Evolutionary conservation across 257 asterid species (phyloP).

Genomic region (Solanum raphanifolium): DNA sequence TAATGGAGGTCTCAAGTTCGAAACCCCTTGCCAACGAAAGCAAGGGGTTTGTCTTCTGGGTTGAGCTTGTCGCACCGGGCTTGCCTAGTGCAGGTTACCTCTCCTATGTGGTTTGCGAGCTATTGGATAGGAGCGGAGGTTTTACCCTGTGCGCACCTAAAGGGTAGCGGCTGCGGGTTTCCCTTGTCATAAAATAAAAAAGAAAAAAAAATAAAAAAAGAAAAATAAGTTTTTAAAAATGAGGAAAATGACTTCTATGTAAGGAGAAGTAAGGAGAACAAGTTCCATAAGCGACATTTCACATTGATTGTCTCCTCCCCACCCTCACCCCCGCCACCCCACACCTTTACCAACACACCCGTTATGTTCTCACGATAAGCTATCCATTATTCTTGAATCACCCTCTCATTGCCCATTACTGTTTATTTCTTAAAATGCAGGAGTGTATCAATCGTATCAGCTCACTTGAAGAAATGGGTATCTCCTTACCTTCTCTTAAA

Average conservation of each 20-base stretch:
- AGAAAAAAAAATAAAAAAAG: neutral
- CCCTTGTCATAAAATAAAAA: no score
- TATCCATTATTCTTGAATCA: neutral
- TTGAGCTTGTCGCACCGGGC: no score
- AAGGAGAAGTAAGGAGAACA: neutral
- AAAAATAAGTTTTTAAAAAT: neutral
- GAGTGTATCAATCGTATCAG: conserved; percentile 84
- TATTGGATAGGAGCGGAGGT: no score
- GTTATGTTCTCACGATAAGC: neutral
- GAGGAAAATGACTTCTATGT: neutral
- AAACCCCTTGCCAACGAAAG: no score
- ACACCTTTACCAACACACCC: neutral
- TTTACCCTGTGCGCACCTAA: no score
- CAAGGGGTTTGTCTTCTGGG: no score
- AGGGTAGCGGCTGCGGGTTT: no score
- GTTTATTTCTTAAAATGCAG: conserved; percentile 32
- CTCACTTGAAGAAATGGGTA: conserved; percentile 86
- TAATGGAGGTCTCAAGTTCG: no score
- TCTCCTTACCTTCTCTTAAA: neutral
- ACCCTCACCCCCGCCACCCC: neutral
- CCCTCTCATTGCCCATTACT: neutral
- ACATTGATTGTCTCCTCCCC: neutral
- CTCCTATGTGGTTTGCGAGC: no score
- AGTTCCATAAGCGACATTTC: neutral
- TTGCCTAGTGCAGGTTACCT: no score